Base-by-base conservation (phyloP, 2,329 filamentous ascomycete genomes). In the Cryphonectria radicalis region DNA sequence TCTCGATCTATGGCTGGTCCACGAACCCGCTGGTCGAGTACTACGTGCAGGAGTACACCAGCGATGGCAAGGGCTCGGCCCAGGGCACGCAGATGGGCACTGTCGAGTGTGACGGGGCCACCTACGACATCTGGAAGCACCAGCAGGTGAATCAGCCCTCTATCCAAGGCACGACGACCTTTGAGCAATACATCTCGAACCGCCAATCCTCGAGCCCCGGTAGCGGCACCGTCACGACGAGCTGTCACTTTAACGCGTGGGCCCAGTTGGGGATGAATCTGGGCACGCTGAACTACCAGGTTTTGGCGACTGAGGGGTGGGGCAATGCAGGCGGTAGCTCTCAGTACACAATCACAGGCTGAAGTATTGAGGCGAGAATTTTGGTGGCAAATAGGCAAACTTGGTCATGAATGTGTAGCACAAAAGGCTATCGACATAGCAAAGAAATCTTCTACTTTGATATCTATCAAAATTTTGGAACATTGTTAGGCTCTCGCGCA, bases 201-300 rank as follows among this genome's bases (percentile, higher is more conserved):
- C 81, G 87, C 68, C 78, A 78, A 62, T 76, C 73, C 66, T 83
- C 86, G 80, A 81, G 85, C 35, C 79, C 81, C 40, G 80, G 81
- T 67, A 74, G 77, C 68, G 86, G 87, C 19, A 86, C 82, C 22
- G 81, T 89, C 73, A 86, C 82, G 35, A 81, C 82, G 5, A 79
- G 77, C 67, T 85, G 84, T 73, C 86, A 88, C 78, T 87, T 89
- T 74, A 80, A 84, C 73, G 85, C 84, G 7, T 89, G 87, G 87
- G 76, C 77, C 17, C 80, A 80, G 73, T 74, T 77, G 22, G 86
- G 86, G 19, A 76, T 87, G 77, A 82, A 82, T 70, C 75, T 88
- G 32, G 86, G 86, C 4, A 78, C 75, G 43, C 81, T 83, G 74
- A 80, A 87, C 77, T 87, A 88, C 77, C 82, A 84, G 81, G 85